phyloP scores from a whole-genome alignment of 208 protist genomes.

The Leishmania arabica region DNA sequence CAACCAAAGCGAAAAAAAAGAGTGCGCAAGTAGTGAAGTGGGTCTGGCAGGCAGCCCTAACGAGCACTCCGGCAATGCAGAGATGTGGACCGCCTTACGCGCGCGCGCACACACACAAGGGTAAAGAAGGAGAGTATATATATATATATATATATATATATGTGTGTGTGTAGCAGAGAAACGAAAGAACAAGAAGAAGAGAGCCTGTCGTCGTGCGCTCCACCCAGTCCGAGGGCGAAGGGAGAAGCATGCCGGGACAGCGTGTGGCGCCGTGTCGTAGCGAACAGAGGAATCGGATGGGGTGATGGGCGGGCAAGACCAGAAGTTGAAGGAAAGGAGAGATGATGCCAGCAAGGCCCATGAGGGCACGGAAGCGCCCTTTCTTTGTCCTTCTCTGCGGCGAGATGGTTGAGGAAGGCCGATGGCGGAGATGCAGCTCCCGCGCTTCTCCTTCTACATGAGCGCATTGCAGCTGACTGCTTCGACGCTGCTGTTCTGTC shows the following conservation, averaged over 20 bases:
- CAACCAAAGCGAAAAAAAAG: not conserved
- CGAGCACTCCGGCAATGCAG: not conserved
- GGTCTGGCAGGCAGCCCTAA: not conserved
- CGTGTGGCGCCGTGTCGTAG: not conserved
- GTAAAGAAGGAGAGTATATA: too few relatives aligned
- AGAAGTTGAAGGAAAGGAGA: not conserved
- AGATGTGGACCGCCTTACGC: not conserved
- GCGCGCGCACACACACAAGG: not conserved
- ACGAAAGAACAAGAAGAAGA: too few relatives aligned
- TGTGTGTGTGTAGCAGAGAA: too few relatives aligned
- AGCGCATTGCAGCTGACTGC: not conserved
- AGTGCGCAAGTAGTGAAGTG: not conserved
- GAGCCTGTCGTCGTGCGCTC: too few relatives aligned
- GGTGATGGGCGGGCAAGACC: not conserved
- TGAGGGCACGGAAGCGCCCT: not conserved
- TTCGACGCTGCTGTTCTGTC: not conserved
- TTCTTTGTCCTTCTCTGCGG: not conserved
- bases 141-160: too few relatives aligned
- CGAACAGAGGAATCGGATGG: not conserved
- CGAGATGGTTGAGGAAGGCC: not conserved
- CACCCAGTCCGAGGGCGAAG: not conserved
- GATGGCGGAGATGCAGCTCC: not conserved
- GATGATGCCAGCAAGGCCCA: not conserved
- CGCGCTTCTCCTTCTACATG: not conserved
- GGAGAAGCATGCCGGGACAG: too few relatives aligned